These are phyloP conservation scores for Nakaseomyces bracarensis DNA, from an alignment of 1,139 yeast genomes.

Conservation along the genomic window DNA sequence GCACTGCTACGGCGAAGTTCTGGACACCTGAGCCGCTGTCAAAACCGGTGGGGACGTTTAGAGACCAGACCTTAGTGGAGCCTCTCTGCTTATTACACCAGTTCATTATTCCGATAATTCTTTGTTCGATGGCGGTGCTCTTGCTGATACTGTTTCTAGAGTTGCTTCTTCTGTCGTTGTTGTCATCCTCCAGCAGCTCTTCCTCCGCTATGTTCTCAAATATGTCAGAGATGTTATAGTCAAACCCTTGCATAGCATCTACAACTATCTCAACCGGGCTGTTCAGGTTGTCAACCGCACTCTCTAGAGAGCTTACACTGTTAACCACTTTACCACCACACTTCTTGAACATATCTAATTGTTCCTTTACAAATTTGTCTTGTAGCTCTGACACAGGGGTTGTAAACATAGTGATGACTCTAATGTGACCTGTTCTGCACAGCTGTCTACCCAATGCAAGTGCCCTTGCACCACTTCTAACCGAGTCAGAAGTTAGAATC, in stretches of 20 bases:
- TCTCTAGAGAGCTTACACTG: slow-evolving; percentile 33
- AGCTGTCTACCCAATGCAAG: slow-evolving; percentile 75
- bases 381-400: slow-evolving; percentile 18
- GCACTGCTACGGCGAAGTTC: slow-evolving; percentile 27
- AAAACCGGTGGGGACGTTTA: slow-evolving; percentile 78
- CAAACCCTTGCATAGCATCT: slow-evolving; percentile 81
- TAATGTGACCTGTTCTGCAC: slow-evolving; percentile 49
- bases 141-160: slow-evolving; percentile 8
- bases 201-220: slow-evolving; percentile 39
- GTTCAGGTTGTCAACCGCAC: slow-evolving; percentile 41
- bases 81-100: slow-evolving; percentile 61
- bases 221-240: slow-evolving; percentile 48
- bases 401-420: slow-evolving; percentile 41
- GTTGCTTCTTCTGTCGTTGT: slow-evolving; percentile 12
- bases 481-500: slow-evolving; percentile 57
- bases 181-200: slow-evolving; percentile 30
- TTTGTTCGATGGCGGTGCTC: slow-evolving; percentile 14
- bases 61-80: slow-evolving; percentile 48
- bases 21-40: slow-evolving; percentile 75
- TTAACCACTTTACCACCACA: slow-evolving; percentile 46
- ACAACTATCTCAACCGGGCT: slow-evolving; percentile 71
- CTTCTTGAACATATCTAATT: slow-evolving; percentile 47
- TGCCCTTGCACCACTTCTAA: slow-evolving; percentile 67
- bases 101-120: slow-evolving; percentile 36
- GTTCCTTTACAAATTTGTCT: slow-evolving; percentile 32